phyloP scores from a whole-genome alignment of 225 moss, liverwort and hornwort species.

The Bryoerythrophyllum caledonicum region DNA sequence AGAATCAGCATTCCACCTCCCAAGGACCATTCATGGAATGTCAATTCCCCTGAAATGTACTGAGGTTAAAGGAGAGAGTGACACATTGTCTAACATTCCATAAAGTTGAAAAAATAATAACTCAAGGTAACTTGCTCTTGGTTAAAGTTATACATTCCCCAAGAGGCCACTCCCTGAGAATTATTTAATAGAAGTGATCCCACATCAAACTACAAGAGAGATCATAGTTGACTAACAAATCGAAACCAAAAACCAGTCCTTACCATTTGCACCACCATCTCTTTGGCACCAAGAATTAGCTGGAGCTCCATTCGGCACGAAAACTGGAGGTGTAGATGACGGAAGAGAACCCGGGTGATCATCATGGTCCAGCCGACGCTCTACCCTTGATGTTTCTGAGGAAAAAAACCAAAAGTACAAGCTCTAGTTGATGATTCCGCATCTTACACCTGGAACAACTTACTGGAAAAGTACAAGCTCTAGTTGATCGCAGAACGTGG shows the following conservation, averaged over 20 bases:
- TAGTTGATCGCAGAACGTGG: not conserved
- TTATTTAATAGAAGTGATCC: not conserved
- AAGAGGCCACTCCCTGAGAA: too few relatives aligned
- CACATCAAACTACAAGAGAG: not conserved
- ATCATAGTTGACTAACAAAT: not conserved
- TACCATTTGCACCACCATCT: constrained; percentile 89
- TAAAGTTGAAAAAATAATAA: too few relatives aligned
- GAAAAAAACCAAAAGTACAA: constrained; percentile 13
- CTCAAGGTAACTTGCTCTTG: too few relatives aligned
- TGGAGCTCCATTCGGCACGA: constrained; percentile 61
- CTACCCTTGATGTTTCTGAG: constrained; percentile 47
- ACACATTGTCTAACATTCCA: too few relatives aligned
- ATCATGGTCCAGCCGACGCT: constrained; percentile 74
- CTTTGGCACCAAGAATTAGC: constrained; percentile 71
- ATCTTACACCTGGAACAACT: not conserved
- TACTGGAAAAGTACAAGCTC: not conserved
- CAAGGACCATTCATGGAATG: too few relatives aligned
- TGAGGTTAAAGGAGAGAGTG: too few relatives aligned
- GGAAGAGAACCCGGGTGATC: constrained; percentile 73
- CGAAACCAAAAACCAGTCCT: not conserved
- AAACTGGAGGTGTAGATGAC: constrained; percentile 55
- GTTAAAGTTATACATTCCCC: too few relatives aligned
- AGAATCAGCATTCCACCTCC: too few relatives aligned
- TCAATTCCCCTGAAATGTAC: too few relatives aligned
- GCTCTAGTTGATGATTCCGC: not conserved